A percentile compares a stretch with the other conserved stretches of the same genome.
Conservation (phyloP, 1,284 basidiomycete species). For the Pseudozyma flocculosa region DNA sequence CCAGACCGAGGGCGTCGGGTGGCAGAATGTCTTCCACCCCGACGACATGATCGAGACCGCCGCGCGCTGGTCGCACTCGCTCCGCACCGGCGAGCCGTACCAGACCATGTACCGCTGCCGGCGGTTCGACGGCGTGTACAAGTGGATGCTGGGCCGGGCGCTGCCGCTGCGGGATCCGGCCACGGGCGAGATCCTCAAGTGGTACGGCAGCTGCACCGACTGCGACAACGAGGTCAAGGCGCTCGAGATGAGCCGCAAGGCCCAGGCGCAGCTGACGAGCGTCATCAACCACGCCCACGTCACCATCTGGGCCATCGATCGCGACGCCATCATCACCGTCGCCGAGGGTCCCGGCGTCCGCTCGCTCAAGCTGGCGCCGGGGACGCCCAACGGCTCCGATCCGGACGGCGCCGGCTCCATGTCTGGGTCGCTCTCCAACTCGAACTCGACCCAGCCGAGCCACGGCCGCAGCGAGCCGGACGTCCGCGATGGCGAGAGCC, state of each 20-base stretch:
- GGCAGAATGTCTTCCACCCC: slow-evolving; percentile 56
- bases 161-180: slow-evolving; percentile 45
- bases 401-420: slow-evolving; percentile 24
- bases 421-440: slow-evolving; percentile 17
- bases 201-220: slow-evolving; percentile 57
- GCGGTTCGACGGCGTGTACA: slow-evolving; percentile 48
- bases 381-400: slow-evolving; percentile 44
- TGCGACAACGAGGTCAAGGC: slow-evolving; percentile 52
- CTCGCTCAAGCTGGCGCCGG: slow-evolving; percentile 45
- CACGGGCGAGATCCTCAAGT: slow-evolving; percentile 51
- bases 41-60: slow-evolving; percentile 56
- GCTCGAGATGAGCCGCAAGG: slow-evolving; percentile 42
- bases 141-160: slow-evolving; percentile 56
- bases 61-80: slow-evolving; percentile 53
- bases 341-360: slow-evolving; percentile 52
- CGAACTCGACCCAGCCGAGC: slow-evolving; percentile 13
- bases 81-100: slow-evolving; percentile 58
- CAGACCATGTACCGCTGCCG: slow-evolving; percentile 55
- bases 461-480: slow-evolving; percentile 18
- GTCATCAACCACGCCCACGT: slow-evolving; percentile 54
- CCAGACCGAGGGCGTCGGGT: slow-evolving; percentile 51
- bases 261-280: slow-evolving; percentile 47
- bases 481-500: slow-evolving; percentile 26
- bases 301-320: slow-evolving; percentile 51
- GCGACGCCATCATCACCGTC: slow-evolving; percentile 44